Base-by-base conservation (phyloP, 305 asterid species). In the Rubia tinctorum region DNA sequence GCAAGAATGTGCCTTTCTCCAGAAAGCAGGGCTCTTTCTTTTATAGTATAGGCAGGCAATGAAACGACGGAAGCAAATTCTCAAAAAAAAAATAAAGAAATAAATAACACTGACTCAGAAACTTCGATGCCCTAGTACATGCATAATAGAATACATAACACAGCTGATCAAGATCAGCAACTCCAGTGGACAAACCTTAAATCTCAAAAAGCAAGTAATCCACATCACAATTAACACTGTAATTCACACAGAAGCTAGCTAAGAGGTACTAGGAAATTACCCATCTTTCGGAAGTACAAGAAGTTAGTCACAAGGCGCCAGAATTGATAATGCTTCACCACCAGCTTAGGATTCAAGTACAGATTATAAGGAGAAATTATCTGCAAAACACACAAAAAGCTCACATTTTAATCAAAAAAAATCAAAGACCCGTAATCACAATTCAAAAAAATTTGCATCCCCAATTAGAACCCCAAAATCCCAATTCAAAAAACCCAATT, bases 301-400 rank as follows among this genome's bases (percentile, higher is more conserved):
- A 95, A 92, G 82, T 95, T 95, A 68, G 99, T 95, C 55, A 92
- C 55, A 53, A 95, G 87, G 30, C 99, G 98, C 99, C 99, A 95
- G 78, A 92, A 76, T 76, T 95, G 96, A 75, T 89, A 95, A 14
- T 89, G 91, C 90, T 90, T 86, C 79, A 92, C 86, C 81, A 95
- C 98, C 66, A 88, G 93, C 86, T 76, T 92, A 43, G 98, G 99
- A 71, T 90, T 86, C 92, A 95, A 83, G 89, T 92, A 92, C 83
- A 95, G 82, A 82, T 90, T 95, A 75, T 89, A 88, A 0, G 99
- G 99, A 43, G 99, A 92, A 79, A 95, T 95, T 72, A 95, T 92
- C 99, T 95, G 97, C 92, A 89, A 77, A 43, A 11, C 30, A 51
- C 14, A 51, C 7, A 25, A 64, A 71, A 53, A 5, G 43, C 30